phyloP scores from a whole-genome alignment of 2,329 filamentous ascomycete species.

The Onygenales sp. region DNA sequence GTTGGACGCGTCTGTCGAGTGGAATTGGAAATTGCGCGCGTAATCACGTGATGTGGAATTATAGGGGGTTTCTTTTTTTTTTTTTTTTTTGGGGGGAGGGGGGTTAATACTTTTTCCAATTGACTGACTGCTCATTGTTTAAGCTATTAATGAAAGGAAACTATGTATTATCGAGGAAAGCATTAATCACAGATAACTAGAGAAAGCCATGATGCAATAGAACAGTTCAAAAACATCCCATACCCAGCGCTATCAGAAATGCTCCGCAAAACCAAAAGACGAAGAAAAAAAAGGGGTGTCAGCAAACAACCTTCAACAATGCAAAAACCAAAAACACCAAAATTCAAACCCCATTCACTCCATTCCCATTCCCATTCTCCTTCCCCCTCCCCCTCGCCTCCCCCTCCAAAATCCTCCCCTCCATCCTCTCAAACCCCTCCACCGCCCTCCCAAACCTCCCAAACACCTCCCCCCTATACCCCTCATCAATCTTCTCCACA shows the following conservation, averaged over 20 bases:
- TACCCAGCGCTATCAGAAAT: neutral
- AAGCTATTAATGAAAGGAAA: no score
- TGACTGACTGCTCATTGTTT: no score
- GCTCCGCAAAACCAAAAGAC: neutral
- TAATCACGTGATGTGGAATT: no score
- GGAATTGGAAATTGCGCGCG: no score
- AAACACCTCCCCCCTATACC: slow-evolving; percentile 67
- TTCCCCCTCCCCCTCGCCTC: slow-evolving; percentile 8
- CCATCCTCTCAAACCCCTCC: slow-evolving; percentile 67
- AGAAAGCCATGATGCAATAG: neutral
- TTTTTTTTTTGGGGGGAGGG: no score
- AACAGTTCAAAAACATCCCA: neutral
- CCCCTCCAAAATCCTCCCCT: slow-evolving; percentile 51
- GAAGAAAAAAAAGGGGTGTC: neutral
- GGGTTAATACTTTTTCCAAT: no score
- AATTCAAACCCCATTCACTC: neutral
- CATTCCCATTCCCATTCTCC: no score
- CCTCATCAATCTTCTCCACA: slow-evolving; percentile 71
- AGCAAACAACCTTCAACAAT: no score
- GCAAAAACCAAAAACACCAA: neutral
- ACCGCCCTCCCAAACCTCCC: slow-evolving; percentile 69
- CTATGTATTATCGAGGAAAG: no score
- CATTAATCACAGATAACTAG: no score
- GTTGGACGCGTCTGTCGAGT: no score
- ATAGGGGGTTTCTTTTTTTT: no score